phyloP scores from a whole-genome alignment of 2,329 filamentous ascomycete genomes.

The Cordyceps pruinosa region DNA sequence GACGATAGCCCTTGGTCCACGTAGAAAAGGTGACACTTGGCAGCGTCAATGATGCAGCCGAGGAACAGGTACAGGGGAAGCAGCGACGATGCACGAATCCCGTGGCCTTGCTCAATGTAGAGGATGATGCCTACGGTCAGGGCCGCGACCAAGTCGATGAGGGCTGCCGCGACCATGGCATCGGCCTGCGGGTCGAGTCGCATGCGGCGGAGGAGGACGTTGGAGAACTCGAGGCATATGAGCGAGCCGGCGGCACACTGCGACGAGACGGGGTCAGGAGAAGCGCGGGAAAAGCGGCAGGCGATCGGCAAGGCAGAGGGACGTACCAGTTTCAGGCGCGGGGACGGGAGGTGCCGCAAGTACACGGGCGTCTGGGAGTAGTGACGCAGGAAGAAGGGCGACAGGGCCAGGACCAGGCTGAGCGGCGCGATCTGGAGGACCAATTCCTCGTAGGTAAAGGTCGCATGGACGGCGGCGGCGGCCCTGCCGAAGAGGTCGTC shows the following conservation, averaged over 20 bases:
- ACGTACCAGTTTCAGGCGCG: conserved; percentile 3
- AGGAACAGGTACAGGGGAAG: neutral
- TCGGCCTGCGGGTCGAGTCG: conserved; percentile 2
- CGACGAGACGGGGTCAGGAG: neutral
- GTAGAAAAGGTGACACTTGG: neutral
- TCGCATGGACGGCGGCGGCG: neutral
- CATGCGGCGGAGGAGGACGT: conserved; percentile 4
- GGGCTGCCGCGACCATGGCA: conserved; percentile 6
- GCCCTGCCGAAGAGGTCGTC: neutral
- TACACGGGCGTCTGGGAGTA: conserved; percentile 2
- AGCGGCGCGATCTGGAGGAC: conserved; percentile 1
- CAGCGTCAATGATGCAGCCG: conserved; percentile 5
- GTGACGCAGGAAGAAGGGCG: conserved; percentile 8
- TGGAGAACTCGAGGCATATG: neutral
- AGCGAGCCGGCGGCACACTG: neutral
- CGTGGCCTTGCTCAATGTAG: conserved; percentile 5
- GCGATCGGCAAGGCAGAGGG: neutral
- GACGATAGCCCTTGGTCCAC: neutral
- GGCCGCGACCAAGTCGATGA: conserved; percentile 4
- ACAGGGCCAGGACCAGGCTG: neutral
- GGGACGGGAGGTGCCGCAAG: neutral
- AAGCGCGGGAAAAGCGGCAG: neutral
- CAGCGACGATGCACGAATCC: neutral
- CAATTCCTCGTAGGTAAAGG: conserved; percentile 5
- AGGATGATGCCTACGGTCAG: conserved; percentile 4